Evolutionary conservation across 129 eudicot species (phyloP).

Genomic region (Helianthus tuberosus): DNA sequence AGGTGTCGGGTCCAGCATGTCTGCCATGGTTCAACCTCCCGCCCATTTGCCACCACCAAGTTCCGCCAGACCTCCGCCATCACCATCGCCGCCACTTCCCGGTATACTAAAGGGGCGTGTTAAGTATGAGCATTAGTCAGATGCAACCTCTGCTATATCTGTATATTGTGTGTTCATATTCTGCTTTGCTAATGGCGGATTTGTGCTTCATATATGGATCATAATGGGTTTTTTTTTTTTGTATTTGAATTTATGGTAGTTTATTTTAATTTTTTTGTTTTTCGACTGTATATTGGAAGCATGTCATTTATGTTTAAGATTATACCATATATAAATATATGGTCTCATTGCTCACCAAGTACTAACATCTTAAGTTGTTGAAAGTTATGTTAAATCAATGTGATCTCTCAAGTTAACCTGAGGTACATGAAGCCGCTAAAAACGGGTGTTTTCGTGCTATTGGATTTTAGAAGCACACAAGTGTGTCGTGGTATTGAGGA

Average conservation of each 20-base stretch:
- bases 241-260: constrained; percentile 28
- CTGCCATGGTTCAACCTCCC: constrained; percentile 40
- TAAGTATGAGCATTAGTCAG: constrained; percentile 72
- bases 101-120: constrained; percentile 87
- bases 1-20: constrained; percentile 68
- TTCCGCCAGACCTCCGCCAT: constrained; percentile 66
- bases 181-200: constrained; percentile 19
- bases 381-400: too few relatives aligned
- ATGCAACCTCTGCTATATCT: constrained; percentile 28
- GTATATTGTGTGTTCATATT: constrained; percentile 51
- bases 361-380: too few relatives aligned
- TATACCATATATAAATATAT: background rate
- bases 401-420: too few relatives aligned
- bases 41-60: constrained; percentile 38
- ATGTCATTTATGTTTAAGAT: constrained; percentile 4
- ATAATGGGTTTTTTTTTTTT: background rate
- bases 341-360: too few relatives aligned
- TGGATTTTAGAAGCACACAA: too few relatives aligned
- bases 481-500: too few relatives aligned
- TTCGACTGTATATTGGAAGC: constrained; percentile 15
- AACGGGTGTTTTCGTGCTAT: too few relatives aligned
- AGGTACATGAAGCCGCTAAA: too few relatives aligned
- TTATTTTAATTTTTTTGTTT: constrained; percentile 10
- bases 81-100: constrained; percentile 86
- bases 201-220: constrained; percentile 14